Evolutionary conservation across 2,329 filamentous ascomycete species (phyloP).

Genomic region (Pseudocercospora eumusae): DNA sequence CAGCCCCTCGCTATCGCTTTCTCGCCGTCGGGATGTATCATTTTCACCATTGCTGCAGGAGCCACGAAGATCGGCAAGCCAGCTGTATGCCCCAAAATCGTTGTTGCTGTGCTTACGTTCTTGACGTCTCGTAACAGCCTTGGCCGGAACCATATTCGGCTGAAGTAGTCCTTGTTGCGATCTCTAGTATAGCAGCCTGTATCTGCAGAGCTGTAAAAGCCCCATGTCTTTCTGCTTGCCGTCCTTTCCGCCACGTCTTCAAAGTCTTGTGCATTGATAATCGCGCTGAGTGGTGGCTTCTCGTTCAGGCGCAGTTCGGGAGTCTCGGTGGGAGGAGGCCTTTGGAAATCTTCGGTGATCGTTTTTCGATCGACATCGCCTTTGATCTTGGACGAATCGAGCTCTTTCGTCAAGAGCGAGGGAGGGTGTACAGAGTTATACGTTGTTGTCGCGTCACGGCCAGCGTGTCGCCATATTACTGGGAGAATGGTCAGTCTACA

Average conservation of each 20-base stretch:
- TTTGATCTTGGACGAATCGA: constrained; percentile 47
- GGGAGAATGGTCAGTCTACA: constrained; percentile 25
- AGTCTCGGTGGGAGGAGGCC: constrained; percentile 36
- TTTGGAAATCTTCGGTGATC: constrained; percentile 34
- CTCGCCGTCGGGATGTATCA: constrained; percentile 44
- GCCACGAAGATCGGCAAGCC: constrained; percentile 43
- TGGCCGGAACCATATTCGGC: constrained; percentile 52
- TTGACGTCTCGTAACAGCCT: constrained; percentile 48
- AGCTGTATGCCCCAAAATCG: constrained; percentile 39
- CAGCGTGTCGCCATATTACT: constrained; percentile 56
- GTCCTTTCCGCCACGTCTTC: constrained; percentile 44
- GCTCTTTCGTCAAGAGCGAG: constrained; percentile 44
- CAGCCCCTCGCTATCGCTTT: constrained; percentile 40
- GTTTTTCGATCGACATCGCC: constrained; percentile 38
- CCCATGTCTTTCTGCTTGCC: constrained; percentile 45
- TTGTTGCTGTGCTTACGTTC: constrained; percentile 39
- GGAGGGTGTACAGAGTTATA: constrained; percentile 57
- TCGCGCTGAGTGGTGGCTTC: constrained; percentile 50
- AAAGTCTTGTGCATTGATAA: constrained; percentile 53
- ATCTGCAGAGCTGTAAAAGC: constrained; percentile 53
- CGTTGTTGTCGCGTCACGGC: constrained; percentile 55
- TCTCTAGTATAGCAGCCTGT: constrained; percentile 53
- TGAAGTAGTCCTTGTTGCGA: constrained; percentile 47
- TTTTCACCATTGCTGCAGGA: constrained; percentile 42
- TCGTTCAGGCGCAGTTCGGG: constrained; percentile 37